These are phyloP conservation scores for Madurella fahalii DNA, from an alignment of 2,329 filamentous ascomycete genomes.

Conservation along the genomic window DNA sequence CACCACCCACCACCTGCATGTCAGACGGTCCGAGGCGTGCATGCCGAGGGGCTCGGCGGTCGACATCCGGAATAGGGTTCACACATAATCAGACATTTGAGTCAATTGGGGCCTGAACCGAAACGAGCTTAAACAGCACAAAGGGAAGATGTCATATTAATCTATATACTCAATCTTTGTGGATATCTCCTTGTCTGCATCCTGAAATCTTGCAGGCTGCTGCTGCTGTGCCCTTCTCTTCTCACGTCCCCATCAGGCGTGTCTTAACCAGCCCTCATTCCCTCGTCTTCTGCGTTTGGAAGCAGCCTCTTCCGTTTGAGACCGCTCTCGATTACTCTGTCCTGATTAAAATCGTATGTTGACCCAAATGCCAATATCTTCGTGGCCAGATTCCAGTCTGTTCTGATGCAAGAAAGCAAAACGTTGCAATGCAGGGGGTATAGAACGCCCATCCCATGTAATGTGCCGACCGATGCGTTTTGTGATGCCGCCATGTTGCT, in stretches of 20 bases:
- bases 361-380: neutral
- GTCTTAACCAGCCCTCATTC: neutral
- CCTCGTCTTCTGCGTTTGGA: neutral
- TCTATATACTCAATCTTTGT: too few relatives aligned
- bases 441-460: slow-evolving; percentile 20
- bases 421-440: slow-evolving; percentile 17
- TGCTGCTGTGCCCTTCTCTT: too few relatives aligned
- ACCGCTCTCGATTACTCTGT: neutral
- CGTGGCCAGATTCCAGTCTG: slow-evolving; percentile 9
- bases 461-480: slow-evolving; percentile 6
- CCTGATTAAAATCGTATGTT: slow-evolving; percentile 3
- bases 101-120: too few relatives aligned
- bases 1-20: too few relatives aligned
- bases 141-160: too few relatives aligned
- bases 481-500: slow-evolving; percentile 9
- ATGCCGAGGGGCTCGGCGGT: too few relatives aligned
- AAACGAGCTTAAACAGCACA: too few relatives aligned
- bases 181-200: too few relatives aligned
- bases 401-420: slow-evolving; percentile 1
- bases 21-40: too few relatives aligned
- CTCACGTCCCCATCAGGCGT: neutral
- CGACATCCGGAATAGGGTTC: too few relatives aligned
- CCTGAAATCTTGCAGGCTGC: too few relatives aligned
- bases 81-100: too few relatives aligned
- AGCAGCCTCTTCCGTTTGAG: neutral